Conservation (phyloP, 257 asterid genomes). For the Ajuga chamaepitys region DNA sequence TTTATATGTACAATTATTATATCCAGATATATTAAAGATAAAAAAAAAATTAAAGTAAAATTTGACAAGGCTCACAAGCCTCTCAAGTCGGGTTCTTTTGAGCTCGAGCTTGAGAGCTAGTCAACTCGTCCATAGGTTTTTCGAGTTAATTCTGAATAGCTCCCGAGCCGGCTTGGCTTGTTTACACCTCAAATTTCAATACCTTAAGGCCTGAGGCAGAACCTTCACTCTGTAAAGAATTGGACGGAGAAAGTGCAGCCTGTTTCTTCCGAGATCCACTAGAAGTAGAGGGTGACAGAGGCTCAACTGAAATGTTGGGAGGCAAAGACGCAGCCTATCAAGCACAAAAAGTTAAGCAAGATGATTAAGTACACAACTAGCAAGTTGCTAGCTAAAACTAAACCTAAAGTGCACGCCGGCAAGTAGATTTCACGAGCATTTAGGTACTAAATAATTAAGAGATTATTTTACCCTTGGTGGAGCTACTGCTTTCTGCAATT, state of each 20-base stretch:
- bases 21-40: too few species aligned
- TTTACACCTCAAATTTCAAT: neutral
- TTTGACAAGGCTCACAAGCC: too few species aligned
- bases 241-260: conserved; percentile 9
- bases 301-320: conserved; percentile 31
- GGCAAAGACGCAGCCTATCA: conserved; percentile 57
- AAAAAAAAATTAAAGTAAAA: too few species aligned
- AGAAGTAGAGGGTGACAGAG: conserved; percentile 55
- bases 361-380: neutral
- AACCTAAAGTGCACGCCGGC: neutral
- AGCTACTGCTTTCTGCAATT: conserved; percentile 41
- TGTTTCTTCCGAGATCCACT: conserved; percentile 36
- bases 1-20: too few species aligned
- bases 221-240: conserved; percentile 27
- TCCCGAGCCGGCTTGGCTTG: too few species aligned
- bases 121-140: too few species aligned
- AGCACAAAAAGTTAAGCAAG: conserved; percentile 11
- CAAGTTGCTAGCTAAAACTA: neutral
- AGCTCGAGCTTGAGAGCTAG: too few species aligned
- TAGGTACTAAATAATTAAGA: neutral
- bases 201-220: conserved; percentile 70
- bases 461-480: conserved; percentile 61
- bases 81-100: too few species aligned
- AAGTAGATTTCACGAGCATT: neutral
- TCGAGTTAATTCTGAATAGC: too few species aligned